Evolutionary conservation across 495 filamentous ascomycete genomes (phyloP), one percentile per base, ranked within the genome.

Genomic region (Penicillium antarcticum): DNA sequence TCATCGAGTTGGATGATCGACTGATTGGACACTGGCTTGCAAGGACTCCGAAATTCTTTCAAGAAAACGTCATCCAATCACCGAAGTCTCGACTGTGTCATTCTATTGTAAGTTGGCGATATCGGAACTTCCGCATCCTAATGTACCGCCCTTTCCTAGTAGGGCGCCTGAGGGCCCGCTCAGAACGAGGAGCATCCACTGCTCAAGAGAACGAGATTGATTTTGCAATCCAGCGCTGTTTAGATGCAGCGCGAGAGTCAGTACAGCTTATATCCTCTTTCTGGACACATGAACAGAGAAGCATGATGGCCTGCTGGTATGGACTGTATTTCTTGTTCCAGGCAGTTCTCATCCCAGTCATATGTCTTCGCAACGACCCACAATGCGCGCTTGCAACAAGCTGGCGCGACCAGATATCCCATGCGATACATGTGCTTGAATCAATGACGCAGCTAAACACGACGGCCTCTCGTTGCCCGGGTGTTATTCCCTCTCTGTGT

Each of bases 261-360:
- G 57, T 60, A 6, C 48, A 52, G 18, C 40, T 60, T 1, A 60
- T 60, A 1, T 52, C 52, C 6, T 16, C 23, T 11, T 60, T 55
- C 45, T 60, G 57, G 57, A 6, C 12, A 38, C 45, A 51, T 4
- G 46, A 55, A 26, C 38, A 43, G 14, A 31, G 38, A 29, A 55
- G 21, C 19, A 55, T 52, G 48, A 55, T 62, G 55, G 52, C 55
- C 31, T 58, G 55, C 43, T 62, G 58, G 58, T 58, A 62, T 29
- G 58, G 51, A 5, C 41, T 62, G 5, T 57, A 62, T 36, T 58
- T 62, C 16, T 24, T 62, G 12, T 62, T 58, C 18, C 54, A 57
- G 19, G 58, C 58, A 7, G 39, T 55, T 31, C 48, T 62, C 1
- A 62, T 56, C 17, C 55, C 58, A 13, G 55, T 62, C 10, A 53